These are phyloP conservation scores for Rusavskia elegans DNA, from an alignment of 495 filamentous ascomycete genomes.

Conservation along the genomic window DNA sequence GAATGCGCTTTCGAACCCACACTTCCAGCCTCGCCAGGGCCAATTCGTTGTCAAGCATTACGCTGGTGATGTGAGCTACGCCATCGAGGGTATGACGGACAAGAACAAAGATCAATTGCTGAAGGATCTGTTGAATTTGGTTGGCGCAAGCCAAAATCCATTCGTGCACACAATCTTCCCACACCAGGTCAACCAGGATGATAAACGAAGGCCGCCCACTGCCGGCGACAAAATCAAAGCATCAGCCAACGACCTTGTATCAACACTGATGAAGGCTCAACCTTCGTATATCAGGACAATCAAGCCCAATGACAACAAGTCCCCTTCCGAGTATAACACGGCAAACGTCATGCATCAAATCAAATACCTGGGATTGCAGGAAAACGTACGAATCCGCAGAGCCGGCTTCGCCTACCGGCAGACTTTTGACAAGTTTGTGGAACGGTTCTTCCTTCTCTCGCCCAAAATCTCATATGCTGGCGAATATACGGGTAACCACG, in stretches of 20 bases:
- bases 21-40: conserved; percentile 84
- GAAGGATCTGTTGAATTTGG: conserved; percentile 83
- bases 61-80: conserved; percentile 93
- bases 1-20: conserved; percentile 76
- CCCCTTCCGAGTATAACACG: conserved; percentile 74
- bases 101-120: conserved; percentile 98
- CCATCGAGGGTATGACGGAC: conserved; percentile 93
- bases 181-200: conserved; percentile 85
- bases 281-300: conserved; percentile 98
- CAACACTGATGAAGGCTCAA: conserved; percentile 90
- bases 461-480: conserved; percentile 91
- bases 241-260: conserved; percentile 90
- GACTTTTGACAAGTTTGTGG: conserved; percentile 95
- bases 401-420: conserved; percentile 97
- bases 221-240: conserved; percentile 94
- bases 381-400: conserved; percentile 94
- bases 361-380: conserved; percentile 96
- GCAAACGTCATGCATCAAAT: conserved; percentile 95
- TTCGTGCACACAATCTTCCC: conserved; percentile 87
- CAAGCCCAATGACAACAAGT: conserved; percentile 99
- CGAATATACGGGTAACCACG: conserved; percentile 90
- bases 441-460: conserved; percentile 91
- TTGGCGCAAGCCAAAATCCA: conserved; percentile 63
- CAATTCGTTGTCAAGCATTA: conserved; percentile 99
- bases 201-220: conserved; percentile 83